Evolutionary conservation across 305 asterid genomes (phyloP).

Genomic region (Fraxinus albicans): DNA sequence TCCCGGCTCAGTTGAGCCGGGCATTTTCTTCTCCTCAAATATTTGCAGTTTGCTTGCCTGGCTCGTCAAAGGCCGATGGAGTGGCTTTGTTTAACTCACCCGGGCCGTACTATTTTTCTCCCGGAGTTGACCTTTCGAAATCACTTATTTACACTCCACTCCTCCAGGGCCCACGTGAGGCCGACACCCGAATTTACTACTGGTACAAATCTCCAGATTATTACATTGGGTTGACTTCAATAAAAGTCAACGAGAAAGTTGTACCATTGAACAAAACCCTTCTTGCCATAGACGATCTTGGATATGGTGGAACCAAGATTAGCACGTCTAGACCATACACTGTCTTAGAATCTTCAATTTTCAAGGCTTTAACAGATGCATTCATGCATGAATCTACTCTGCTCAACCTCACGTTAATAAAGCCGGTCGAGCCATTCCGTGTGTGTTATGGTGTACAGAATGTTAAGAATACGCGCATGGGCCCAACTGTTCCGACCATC

Average conservation of each 20-base stretch:
- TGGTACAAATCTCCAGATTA: slow-evolving; percentile 42
- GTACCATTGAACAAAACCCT: slow-evolving; percentile 32
- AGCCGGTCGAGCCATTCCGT: slow-evolving; percentile 33
- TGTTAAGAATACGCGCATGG: slow-evolving; percentile 13
- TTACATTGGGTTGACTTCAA: slow-evolving; percentile 41
- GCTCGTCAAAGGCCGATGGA: slow-evolving; percentile 2
- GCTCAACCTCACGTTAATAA: slow-evolving; percentile 24
- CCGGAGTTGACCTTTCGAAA: slow-evolving; percentile 16
- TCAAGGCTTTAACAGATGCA: slow-evolving; percentile 26
- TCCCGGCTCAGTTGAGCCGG: slow-evolving; percentile 37
- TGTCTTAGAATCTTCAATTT: slow-evolving; percentile 31
- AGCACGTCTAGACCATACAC: slow-evolving; percentile 42
- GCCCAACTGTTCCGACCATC: slow-evolving; percentile 35
- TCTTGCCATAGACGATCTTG: slow-evolving; percentile 31
- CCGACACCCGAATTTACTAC: slow-evolving; percentile 10
- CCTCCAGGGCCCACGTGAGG: slow-evolving; percentile 18
- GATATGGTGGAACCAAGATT: slow-evolving; percentile 50
- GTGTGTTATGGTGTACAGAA: slow-evolving; percentile 29
- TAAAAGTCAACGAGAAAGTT: slow-evolving; percentile 30
- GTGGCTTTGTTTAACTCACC: slow-evolving; percentile 26
- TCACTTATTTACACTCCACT: slow-evolving; percentile 31
- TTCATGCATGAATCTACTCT: slow-evolving; percentile 34
- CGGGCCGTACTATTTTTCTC: slow-evolving; percentile 31
- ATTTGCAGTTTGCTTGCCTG: slow-evolving; percentile 27
- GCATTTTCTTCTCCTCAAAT: slow-evolving; percentile 22